Evolutionary conservation across 208 protist species (phyloP).

Genomic region (Strigomonas galati): DNA sequence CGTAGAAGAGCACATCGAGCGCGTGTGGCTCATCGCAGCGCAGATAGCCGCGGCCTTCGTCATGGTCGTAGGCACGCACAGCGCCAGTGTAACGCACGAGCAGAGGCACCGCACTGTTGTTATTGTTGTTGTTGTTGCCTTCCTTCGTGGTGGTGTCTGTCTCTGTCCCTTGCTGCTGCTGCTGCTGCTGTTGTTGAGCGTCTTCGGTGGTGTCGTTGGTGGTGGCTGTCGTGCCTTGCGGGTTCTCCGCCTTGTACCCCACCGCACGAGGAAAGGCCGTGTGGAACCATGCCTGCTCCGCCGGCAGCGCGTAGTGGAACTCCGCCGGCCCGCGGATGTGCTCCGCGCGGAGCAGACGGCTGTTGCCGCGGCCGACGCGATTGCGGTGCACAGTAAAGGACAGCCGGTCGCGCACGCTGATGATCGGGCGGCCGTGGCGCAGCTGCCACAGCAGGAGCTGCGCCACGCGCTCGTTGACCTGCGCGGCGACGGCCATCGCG

Average conservation of each 20-base stretch:
- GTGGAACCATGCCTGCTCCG: conserved; percentile 77
- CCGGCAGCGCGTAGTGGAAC: conserved; percentile 33
- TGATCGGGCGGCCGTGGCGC: conserved; percentile 1
- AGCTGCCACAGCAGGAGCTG: conserved; percentile 12
- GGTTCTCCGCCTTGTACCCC: neutral
- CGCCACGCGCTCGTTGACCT: conserved; percentile 1
- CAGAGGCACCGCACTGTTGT: neutral
- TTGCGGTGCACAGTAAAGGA: conserved; percentile 10
- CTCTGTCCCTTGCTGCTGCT: no score
- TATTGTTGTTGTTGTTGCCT: neutral
- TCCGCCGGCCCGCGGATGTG: conserved; percentile 46
- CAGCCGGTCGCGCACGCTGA: conserved; percentile 5
- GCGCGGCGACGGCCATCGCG: neutral
- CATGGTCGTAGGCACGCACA: conserved; percentile 57
- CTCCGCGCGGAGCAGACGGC: conserved; percentile 64
- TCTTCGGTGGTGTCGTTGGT: neutral
- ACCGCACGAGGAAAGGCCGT: conserved; percentile 29
- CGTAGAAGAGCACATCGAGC: conserved; percentile 48
- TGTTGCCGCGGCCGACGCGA: conserved; percentile 29
- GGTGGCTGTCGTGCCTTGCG: neutral
- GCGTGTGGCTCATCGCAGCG: conserved; percentile 39
- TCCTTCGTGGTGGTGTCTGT: no score
- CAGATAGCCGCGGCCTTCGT: conserved; percentile 69
- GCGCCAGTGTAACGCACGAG: conserved; percentile 38
- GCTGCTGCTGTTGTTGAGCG: neutral